These are phyloP conservation scores for Schizochytrium sp. DNA, from an alignment of 108 stramenopile species.

Conservation along the genomic window DNA sequence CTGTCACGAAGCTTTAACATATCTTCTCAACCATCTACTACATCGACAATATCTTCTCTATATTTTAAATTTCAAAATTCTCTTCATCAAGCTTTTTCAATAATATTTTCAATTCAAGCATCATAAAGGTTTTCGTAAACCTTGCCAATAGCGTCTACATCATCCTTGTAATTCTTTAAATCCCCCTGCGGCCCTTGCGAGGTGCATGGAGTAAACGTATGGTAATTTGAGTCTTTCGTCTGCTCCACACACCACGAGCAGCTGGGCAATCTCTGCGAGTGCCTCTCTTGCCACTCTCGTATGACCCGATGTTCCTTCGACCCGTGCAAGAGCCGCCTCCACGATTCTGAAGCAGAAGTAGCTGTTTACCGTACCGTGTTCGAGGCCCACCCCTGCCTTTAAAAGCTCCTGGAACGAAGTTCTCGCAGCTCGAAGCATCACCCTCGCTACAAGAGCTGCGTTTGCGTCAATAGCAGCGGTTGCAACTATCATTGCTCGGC, in stretches of 20 bases:
- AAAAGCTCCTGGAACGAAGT: neutral
- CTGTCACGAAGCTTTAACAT: too few species aligned
- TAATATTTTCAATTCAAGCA: too few species aligned
- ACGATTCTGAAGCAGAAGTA: neutral
- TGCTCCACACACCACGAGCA: neutral
- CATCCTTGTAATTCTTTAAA: neutral
- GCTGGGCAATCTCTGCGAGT: neutral
- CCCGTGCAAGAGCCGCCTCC: neutral
- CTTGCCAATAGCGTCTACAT: neutral
- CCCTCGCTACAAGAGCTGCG: neutral
- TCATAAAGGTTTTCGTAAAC: too few species aligned
- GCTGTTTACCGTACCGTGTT: neutral
- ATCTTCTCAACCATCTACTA: too few species aligned
- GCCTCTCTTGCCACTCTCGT: neutral
- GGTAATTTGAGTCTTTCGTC: constrained; percentile 1
- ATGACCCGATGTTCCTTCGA: too few species aligned
- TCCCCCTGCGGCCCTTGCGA: neutral
- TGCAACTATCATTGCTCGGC: neutral
- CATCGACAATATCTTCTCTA: too few species aligned
- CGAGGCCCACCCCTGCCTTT: neutral
- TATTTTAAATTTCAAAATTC: too few species aligned
- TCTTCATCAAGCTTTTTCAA: too few species aligned
- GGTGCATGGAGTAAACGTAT: neutral
- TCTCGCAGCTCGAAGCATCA: neutral
- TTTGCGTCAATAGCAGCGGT: neutral